These are phyloP conservation scores for Globisporangium viniferum DNA, from an alignment of 352 stramenopile species.

Conservation along the genomic window DNA sequence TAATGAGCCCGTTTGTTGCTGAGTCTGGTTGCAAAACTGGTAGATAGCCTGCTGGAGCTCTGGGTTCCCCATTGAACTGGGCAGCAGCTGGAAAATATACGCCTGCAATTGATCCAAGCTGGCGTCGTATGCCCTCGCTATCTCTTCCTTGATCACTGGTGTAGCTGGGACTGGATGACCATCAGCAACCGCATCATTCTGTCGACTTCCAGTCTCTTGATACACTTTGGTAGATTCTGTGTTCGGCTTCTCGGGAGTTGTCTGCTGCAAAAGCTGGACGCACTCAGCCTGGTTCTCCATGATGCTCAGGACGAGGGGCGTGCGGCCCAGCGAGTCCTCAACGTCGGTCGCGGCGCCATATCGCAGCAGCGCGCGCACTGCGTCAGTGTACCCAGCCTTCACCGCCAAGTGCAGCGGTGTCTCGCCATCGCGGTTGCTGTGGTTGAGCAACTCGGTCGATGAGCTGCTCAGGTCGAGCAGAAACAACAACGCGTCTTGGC, in stretches of 20 bases:
- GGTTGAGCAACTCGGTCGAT: constrained; percentile 65
- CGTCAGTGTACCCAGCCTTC: constrained; percentile 36
- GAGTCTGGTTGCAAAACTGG: constrained; percentile 1
- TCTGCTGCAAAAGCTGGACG: constrained; percentile 65
- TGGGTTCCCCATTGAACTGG: not conserved
- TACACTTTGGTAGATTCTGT: not conserved
- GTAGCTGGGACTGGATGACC: not conserved
- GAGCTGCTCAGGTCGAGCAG: constrained; percentile 38
- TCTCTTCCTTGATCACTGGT: no score
- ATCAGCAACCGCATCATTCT: not conserved
- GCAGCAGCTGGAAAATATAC: constrained; percentile 18
- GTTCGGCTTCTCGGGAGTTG: no score
- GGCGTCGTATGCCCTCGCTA: not conserved
- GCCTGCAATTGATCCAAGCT: constrained; percentile 21
- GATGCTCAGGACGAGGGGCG: constrained; percentile 62
- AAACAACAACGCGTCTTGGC: constrained; percentile 68
- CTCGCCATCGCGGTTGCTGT: constrained; percentile 86
- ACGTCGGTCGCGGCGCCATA: constrained; percentile 38
- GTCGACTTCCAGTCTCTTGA: not conserved
- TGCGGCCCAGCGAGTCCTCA: constrained; percentile 58
- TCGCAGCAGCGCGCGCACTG: constrained; percentile 37
- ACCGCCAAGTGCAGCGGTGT: constrained; percentile 88
- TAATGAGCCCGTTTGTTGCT: not conserved
- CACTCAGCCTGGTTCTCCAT: constrained; percentile 71
- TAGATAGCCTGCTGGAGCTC: constrained; percentile 7